These are phyloP conservation scores for Neurospora sp. DNA, from an alignment of 2,329 filamentous ascomycete genomes.

Conservation along the genomic window DNA sequence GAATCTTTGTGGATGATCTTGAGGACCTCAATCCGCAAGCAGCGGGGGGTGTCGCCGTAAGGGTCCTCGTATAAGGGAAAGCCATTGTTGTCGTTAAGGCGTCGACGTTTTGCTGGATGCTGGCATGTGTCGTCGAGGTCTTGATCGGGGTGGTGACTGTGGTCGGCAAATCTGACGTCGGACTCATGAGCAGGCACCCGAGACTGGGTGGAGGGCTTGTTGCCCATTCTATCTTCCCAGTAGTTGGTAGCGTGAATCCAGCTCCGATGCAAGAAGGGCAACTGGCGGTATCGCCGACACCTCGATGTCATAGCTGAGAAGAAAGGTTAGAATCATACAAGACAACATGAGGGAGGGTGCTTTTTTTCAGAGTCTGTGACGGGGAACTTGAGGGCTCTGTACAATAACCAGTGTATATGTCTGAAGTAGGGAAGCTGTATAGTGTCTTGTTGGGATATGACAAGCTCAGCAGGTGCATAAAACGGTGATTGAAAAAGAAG, in stretches of 20 bases:
- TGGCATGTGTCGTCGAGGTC: conserved; percentile 7
- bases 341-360: not conserved
- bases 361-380: not conserved
- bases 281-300: conserved; percentile 35
- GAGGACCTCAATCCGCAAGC: conserved; percentile 42
- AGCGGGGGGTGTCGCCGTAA: conserved; percentile 22
- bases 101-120: conserved; percentile 40
- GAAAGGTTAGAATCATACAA: conserved; percentile 9
- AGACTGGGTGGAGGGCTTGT: conserved; percentile 30
- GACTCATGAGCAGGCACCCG: conserved; percentile 20
- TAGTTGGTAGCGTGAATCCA: conserved; percentile 39
- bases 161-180: conserved; percentile 14
- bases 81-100: conserved; percentile 31
- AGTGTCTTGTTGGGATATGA: not conserved
- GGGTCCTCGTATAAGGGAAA: conserved; percentile 17
- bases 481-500: not conserved
- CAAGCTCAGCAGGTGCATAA: not conserved
- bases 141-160: conserved; percentile 23
- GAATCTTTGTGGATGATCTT: conserved; percentile 41
- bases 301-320: conserved; percentile 36
- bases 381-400: not conserved
- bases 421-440: not conserved
- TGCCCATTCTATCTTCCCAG: conserved; percentile 34
- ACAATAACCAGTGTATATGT: not conserved
- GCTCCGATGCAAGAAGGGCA: conserved; percentile 46